Conservation (phyloP, 306 rosid species). For the Begonia loranthoides region DNA sequence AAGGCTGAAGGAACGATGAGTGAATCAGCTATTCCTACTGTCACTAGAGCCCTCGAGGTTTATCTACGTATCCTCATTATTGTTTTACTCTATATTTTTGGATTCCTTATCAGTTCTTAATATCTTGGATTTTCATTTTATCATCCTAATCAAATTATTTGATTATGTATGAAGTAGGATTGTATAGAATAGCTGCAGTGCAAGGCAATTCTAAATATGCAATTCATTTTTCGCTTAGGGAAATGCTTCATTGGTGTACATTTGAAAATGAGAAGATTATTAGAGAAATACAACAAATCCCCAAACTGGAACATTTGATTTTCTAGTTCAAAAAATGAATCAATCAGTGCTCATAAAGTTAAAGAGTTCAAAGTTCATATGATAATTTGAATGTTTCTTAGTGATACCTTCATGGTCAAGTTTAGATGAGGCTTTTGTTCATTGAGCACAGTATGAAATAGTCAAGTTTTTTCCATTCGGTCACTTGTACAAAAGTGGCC, state of each 20-base stretch:
- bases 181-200: neutral
- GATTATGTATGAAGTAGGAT: no score
- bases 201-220: neutral
- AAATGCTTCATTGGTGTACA: no score
- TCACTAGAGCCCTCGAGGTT: slow-evolving; percentile 62
- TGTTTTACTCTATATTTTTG: neutral
- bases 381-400: no score
- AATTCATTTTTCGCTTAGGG: neutral
- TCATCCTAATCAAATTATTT: no score
- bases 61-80: neutral
- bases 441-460: neutral
- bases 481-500: no score
- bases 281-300: no score
- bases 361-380: no score
- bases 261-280: no score
- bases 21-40: slow-evolving; percentile 47
- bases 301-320: no score
- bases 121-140: neutral
- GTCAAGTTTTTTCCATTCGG: no score
- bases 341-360: no score
- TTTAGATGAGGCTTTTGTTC: neutral
- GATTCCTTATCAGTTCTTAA: neutral
- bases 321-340: no score
- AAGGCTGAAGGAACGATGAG: slow-evolving; percentile 82
- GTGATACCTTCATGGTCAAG: neutral